Evolutionary conservation across 495 filamentous ascomycete genomes (phyloP).

Genomic region (Penicillium desertorum): DNA sequence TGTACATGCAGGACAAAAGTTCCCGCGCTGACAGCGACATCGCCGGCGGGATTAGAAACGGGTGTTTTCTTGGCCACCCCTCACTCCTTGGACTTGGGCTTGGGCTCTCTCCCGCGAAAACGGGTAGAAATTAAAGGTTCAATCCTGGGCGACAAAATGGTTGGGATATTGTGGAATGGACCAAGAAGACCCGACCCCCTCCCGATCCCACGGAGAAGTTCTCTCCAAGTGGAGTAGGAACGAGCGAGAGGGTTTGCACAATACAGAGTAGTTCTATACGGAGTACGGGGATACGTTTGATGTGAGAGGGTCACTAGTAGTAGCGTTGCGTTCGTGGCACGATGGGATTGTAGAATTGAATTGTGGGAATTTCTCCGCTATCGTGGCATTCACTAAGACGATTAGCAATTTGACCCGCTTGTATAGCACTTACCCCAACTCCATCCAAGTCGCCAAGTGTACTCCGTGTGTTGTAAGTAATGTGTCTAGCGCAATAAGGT

Average conservation of each 20-base stretch:
- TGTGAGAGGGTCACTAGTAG: not conserved
- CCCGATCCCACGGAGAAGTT: constrained; percentile 3
- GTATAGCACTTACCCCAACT: constrained; percentile 1
- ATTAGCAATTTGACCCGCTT: constrained; percentile 10
- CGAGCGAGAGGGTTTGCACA: not conserved
- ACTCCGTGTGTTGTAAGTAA: too few relatives aligned
- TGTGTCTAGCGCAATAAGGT: constrained; percentile 26
- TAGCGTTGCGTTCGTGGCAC: constrained; percentile 11
- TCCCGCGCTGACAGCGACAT: constrained; percentile 10
- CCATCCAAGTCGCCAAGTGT: constrained; percentile 10
- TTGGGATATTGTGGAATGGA: constrained; percentile 15
- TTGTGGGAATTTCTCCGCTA: constrained; percentile 1
- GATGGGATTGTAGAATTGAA: not conserved
- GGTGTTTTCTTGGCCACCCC: constrained; percentile 10
- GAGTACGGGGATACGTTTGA: not conserved
- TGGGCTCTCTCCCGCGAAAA: not conserved
- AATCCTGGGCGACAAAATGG: constrained; percentile 1
- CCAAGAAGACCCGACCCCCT: constrained; percentile 6
- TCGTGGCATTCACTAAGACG: constrained; percentile 11
- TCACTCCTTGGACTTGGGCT: not conserved
- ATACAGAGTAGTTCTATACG: too few relatives aligned
- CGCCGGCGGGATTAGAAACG: not conserved
- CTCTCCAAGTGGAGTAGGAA: not conserved
- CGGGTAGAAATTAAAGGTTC: not conserved
- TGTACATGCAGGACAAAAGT: constrained; percentile 9